Conservation (phyloP, 495 filamentous ascomycete genomes). For the Penicillium subrubescens region DNA sequence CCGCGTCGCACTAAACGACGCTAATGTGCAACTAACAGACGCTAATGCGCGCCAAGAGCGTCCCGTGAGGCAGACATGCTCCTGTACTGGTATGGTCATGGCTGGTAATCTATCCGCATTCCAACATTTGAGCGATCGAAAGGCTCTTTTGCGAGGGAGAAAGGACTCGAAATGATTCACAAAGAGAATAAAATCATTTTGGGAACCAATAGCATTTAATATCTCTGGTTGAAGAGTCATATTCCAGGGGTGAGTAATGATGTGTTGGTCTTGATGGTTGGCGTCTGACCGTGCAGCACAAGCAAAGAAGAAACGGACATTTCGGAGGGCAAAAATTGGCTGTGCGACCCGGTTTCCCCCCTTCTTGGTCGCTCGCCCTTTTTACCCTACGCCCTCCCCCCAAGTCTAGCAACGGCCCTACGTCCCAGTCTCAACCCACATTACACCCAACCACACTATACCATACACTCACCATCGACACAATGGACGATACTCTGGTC, state of each 20-base stretch:
- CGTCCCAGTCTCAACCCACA: background rate
- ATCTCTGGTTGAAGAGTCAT: background rate
- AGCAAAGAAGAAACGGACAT: background rate
- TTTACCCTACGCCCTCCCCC: slow-evolving; percentile 4
- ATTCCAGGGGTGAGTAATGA: background rate
- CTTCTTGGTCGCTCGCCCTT: slow-evolving; percentile 14
- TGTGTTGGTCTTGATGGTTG: background rate
- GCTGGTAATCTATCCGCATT: slow-evolving; percentile 12
- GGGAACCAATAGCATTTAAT: background rate
- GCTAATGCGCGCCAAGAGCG: slow-evolving; percentile 8
- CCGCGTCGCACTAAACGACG: slow-evolving; percentile 8
- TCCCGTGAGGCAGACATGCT: background rate
- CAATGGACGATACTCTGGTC: slow-evolving; percentile 25
- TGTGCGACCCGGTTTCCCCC: slow-evolving; percentile 10
- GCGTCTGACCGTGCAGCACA: background rate
- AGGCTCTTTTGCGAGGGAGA: background rate
- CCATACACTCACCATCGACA: background rate
- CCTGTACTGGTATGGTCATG: slow-evolving; percentile 5
- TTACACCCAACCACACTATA: background rate
- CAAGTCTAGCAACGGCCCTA: background rate
- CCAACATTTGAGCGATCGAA: background rate
- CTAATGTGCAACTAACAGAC: slow-evolving; percentile 7
- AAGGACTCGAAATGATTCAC: background rate
- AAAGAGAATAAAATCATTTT: background rate
- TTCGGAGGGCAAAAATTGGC: background rate